A percentile compares a stretch with the other conserved stretches of the same genome.
Evolutionary conservation across 208 protist genomes (phyloP).

Genomic region (Angomonas ambiguus): DNA sequence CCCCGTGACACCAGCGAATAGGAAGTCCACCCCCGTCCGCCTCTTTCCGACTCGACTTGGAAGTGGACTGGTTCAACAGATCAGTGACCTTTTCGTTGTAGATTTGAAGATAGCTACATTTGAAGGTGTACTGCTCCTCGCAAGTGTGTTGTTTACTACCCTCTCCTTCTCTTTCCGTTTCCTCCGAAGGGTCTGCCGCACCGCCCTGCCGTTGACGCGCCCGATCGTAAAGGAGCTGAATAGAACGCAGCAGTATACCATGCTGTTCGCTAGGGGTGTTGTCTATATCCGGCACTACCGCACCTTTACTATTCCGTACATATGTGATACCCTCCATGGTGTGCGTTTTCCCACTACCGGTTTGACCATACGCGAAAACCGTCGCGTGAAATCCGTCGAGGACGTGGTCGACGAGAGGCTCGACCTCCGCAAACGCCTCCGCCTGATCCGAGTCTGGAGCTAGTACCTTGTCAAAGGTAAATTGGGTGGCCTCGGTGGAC

Average conservation of each 20-base stretch:
- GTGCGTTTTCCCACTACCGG: constrained; percentile 88
- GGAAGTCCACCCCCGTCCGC: constrained; percentile 18
- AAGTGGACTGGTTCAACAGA: constrained; percentile 31
- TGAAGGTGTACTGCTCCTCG: constrained; percentile 52
- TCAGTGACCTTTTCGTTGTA: constrained; percentile 91
- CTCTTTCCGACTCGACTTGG: constrained; percentile 4
- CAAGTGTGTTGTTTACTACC: background rate
- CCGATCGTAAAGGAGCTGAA: constrained; percentile 79
- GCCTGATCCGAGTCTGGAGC: constrained; percentile 37
- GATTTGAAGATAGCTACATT: constrained; percentile 87
- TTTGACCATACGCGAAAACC: constrained; percentile 90
- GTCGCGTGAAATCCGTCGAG: constrained; percentile 84
- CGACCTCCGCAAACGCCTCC: constrained; percentile 58
- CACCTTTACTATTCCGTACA: constrained; percentile 6
- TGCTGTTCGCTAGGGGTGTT: constrained; percentile 41
- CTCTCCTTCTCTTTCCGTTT: constrained; percentile 7
- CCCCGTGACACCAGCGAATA: constrained; percentile 56
- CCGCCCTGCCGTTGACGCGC: constrained; percentile 36
- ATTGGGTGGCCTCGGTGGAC: constrained; percentile 27
- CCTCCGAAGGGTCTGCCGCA: background rate
- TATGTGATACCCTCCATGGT: constrained; percentile 85
- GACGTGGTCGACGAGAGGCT: constrained; percentile 76
- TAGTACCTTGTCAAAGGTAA: constrained; percentile 80
- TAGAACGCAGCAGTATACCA: constrained; percentile 72
- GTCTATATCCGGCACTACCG: constrained; percentile 15